Conservation (phyloP, 768 basidiomycete species). For the Boletellus sp. region DNA sequence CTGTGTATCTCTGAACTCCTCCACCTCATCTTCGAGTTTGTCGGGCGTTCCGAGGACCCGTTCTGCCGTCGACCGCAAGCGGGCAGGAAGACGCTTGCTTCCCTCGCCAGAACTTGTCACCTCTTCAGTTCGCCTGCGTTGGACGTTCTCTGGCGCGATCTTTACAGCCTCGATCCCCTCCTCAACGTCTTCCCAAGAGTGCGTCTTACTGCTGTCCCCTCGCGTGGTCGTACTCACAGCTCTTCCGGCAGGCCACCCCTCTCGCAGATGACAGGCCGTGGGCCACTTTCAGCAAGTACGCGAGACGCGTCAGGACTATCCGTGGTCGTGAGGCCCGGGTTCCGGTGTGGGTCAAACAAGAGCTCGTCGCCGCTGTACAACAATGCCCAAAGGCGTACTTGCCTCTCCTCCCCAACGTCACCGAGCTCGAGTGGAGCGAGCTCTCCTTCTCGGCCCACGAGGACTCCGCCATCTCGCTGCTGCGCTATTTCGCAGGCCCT, state of each 20-base stretch:
- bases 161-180: constrained; percentile 10
- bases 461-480: constrained; percentile 11
- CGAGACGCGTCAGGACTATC: constrained; percentile 19
- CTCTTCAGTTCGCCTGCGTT: constrained; percentile 13
- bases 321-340: not conserved
- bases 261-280: constrained; percentile 12
- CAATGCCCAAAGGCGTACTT: constrained; percentile 6
- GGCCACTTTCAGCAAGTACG: constrained; percentile 20
- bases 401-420: constrained; percentile 24
- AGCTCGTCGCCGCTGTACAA: constrained; percentile 10
- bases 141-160: constrained; percentile 11
- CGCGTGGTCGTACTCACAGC: not conserved
- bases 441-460: not conserved
- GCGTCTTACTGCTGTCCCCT: not conserved
- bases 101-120: constrained; percentile 13
- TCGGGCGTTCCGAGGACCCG: not conserved
- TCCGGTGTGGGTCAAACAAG: not conserved
- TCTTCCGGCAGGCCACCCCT: not conserved
- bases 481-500: constrained; percentile 12
- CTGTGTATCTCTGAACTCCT: constrained; percentile 12
- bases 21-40: constrained; percentile 1
- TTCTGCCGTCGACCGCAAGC: not conserved
- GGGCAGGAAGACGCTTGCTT: constrained; percentile 4
- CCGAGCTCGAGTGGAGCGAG: constrained; percentile 15
- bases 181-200: constrained; percentile 5